phyloP scores from a whole-genome alignment of 1,139 yeast species.

The Casaregolazyma lundiana region DNA sequence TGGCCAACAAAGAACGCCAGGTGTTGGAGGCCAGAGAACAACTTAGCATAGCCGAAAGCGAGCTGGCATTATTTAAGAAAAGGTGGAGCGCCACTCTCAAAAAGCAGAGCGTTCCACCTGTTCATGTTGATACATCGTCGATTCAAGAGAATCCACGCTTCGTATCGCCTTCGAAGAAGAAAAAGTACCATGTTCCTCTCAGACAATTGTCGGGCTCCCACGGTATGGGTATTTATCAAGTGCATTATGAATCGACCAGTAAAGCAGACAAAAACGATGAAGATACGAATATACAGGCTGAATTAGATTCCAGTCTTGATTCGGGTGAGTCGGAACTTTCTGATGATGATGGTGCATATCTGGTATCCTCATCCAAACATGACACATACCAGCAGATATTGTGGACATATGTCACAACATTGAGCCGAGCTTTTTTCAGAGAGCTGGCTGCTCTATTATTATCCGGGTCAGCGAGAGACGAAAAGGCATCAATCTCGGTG shows the following conservation, averaged over 20 bases:
- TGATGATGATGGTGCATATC: not conserved
- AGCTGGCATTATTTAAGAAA: slow-evolving; percentile 23
- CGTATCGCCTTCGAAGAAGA: not conserved
- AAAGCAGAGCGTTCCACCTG: slow-evolving; percentile 1
- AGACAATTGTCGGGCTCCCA: slow-evolving; percentile 5
- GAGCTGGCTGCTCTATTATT: slow-evolving; percentile 7
- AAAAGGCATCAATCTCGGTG: slow-evolving; percentile 1
- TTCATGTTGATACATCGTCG: not conserved
- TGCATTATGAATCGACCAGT: not conserved
- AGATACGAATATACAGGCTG: not conserved
- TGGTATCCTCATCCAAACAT: not conserved
- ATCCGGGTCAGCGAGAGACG: slow-evolving; percentile 8
- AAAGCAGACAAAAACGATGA: not conserved
- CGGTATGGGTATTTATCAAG: slow-evolving; percentile 6
- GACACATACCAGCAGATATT: not conserved
- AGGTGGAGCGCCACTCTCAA: slow-evolving; percentile 25
- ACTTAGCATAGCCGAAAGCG: slow-evolving; percentile 27
- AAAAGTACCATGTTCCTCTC: not conserved
- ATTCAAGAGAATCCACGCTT: not conserved
- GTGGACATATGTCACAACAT: slow-evolving; percentile 7
- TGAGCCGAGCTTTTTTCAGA: slow-evolving; percentile 4
- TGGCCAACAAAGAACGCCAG: slow-evolving; percentile 35
- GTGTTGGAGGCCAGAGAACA: slow-evolving; percentile 35
- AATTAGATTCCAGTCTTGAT: not conserved
- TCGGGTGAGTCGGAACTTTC: not conserved